Evolutionary conservation across 1,284 basidiomycete species (phyloP).

Genomic region (Xerocomus amazonicus): DNA sequence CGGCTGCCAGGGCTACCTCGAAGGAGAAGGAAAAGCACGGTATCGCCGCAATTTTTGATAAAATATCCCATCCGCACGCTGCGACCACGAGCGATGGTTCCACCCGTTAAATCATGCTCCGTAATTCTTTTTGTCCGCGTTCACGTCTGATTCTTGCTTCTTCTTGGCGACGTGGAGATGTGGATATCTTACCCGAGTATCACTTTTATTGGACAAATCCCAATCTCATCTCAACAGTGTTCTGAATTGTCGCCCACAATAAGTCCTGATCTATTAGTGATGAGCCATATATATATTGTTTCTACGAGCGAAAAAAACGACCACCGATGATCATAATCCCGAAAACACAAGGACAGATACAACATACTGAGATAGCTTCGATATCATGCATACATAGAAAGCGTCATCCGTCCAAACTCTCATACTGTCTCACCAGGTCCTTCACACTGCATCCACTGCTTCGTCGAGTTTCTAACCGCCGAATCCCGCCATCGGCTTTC

Average conservation of each 20-base stretch:
- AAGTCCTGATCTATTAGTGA: too few relatives aligned
- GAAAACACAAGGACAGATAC: slow-evolving; percentile 5
- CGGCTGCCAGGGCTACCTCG: slow-evolving; percentile 22
- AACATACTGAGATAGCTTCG: not conserved
- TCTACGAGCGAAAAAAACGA: not conserved
- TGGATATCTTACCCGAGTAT: not conserved
- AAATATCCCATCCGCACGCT: slow-evolving; percentile 23
- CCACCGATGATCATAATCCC: slow-evolving; percentile 4
- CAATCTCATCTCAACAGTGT: too few relatives aligned
- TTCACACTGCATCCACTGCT: slow-evolving; percentile 66
- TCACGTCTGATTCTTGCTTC: not conserved
- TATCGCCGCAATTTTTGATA: slow-evolving; percentile 31
- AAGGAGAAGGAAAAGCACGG: slow-evolving; percentile 36
- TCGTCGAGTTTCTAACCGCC: slow-evolving; percentile 12
- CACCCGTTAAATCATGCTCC: not conserved
- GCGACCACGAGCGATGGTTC: not conserved
- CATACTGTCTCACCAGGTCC: slow-evolving; percentile 62
- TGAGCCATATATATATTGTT: not conserved
- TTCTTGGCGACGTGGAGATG: not conserved
- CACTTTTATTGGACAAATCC: too few relatives aligned
- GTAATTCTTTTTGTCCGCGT: not conserved
- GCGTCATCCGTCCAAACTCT: slow-evolving; percentile 36
- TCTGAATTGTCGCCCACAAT: too few relatives aligned
- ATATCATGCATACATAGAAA: slow-evolving; percentile 1
- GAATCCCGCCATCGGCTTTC: slow-evolving; percentile 5